Evolutionary conservation across 2,329 filamentous ascomycete species (phyloP).

Genomic region (Bipolaris zeicola): DNA sequence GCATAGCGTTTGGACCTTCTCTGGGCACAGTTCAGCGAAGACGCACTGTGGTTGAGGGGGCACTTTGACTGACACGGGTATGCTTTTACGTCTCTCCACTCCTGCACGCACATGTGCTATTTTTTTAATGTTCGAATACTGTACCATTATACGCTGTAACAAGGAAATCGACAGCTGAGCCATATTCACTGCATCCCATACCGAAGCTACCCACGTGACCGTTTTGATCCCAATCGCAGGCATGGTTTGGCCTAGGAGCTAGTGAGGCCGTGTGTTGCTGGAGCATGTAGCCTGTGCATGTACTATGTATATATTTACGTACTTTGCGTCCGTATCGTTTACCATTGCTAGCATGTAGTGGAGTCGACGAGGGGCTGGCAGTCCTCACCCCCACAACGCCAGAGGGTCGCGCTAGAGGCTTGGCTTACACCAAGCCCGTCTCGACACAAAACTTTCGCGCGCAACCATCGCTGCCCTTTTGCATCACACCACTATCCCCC

Average conservation of each 20-base stretch:
- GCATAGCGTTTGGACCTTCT: slow-evolving; percentile 28
- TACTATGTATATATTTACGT: too few species aligned
- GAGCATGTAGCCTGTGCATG: neutral
- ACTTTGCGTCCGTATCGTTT: too few species aligned
- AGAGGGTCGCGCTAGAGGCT: slow-evolving; percentile 16
- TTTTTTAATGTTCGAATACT: slow-evolving; percentile 18
- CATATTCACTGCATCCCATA: neutral
- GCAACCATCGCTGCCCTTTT: slow-evolving; percentile 6
- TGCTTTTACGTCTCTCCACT: slow-evolving; percentile 25
- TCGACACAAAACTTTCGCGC: slow-evolving; percentile 25
- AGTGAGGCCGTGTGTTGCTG: too few species aligned
- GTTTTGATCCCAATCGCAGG: neutral
- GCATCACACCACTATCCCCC: slow-evolving; percentile 10
- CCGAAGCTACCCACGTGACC: too few species aligned
- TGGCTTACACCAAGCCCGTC: slow-evolving; percentile 13
- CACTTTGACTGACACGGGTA: slow-evolving; percentile 5
- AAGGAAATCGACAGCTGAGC: neutral
- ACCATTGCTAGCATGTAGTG: neutral
- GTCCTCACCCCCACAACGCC: slow-evolving; percentile 10
- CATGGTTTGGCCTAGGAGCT: neutral
- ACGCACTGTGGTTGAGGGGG: slow-evolving; percentile 10
- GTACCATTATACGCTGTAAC: slow-evolving; percentile 20
- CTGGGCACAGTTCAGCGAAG: slow-evolving; percentile 11
- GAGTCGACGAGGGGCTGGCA: neutral
- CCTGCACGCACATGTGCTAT: slow-evolving; percentile 15